A percentile compares a stretch with the other conserved stretches of the same genome.
Evolutionary conservation across 2,329 filamentous ascomycete species (phyloP).

Genomic region (Monosporascus sp.): DNA sequence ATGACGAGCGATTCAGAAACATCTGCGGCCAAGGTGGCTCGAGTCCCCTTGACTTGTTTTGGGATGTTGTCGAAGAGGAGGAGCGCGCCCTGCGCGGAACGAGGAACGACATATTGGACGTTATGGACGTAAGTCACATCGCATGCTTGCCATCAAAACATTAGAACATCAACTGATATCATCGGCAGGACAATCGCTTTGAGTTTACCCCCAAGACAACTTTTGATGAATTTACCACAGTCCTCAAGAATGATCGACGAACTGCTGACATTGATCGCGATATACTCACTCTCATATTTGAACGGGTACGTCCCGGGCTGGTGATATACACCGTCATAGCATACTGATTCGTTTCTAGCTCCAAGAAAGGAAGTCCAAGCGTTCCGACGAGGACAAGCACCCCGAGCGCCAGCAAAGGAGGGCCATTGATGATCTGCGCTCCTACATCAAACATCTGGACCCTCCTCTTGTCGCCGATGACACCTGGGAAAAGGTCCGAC

Average conservation of each 20-base stretch:
- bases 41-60: slow-evolving; percentile 85
- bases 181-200: slow-evolving; percentile 73
- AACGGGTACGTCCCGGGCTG: slow-evolving; percentile 52
- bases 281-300: slow-evolving; percentile 74
- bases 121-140: slow-evolving; percentile 65
- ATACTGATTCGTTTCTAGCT: slow-evolving; percentile 44
- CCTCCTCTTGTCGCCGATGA: slow-evolving; percentile 73
- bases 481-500: slow-evolving; percentile 82
- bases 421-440: slow-evolving; percentile 77
- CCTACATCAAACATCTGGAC: slow-evolving; percentile 82
- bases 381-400: slow-evolving; percentile 70
- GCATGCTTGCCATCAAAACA: not conserved
- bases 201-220: slow-evolving; percentile 83
- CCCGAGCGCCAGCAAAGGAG: slow-evolving; percentile 81
- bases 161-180: slow-evolving; percentile 28
- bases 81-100: slow-evolving; percentile 78
- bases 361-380: slow-evolving; percentile 77
- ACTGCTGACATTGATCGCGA: slow-evolving; percentile 83
- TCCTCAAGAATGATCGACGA: slow-evolving; percentile 80
- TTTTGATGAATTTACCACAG: slow-evolving; percentile 77
- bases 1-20: slow-evolving; percentile 75
- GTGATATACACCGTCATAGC: slow-evolving; percentile 17
- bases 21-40: slow-evolving; percentile 84
- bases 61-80: slow-evolving; percentile 92
- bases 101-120: slow-evolving; percentile 79